phyloP scores from a whole-genome alignment of 257 asterid species.

The Ligustrum vulgare region DNA sequence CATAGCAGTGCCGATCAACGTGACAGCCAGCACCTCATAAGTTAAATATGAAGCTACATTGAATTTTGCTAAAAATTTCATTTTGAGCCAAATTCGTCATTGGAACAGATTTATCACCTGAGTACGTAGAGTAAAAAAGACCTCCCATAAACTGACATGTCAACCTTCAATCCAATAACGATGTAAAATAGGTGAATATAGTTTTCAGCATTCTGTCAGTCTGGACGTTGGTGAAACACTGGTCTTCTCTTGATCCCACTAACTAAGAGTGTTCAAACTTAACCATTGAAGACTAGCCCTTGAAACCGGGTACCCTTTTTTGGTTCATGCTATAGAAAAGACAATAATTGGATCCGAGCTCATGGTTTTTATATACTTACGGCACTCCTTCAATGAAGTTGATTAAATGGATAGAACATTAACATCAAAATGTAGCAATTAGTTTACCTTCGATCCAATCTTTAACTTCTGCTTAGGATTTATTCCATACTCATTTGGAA shows the following conservation, averaged over 20 bases:
- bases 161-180: constrained; percentile 14
- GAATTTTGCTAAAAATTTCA: background rate
- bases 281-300: too few species aligned
- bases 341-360: background rate
- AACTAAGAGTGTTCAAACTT: too few species aligned
- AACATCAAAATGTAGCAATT: background rate
- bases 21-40: background rate
- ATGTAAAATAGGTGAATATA: background rate
- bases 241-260: constrained; percentile 11
- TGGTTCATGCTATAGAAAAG: constrained; percentile 1
- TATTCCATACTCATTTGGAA: constrained; percentile 94
- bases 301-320: too few species aligned
- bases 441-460: constrained; percentile 85
- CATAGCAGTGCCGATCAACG: background rate
- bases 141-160: background rate
- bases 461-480: constrained; percentile 82
- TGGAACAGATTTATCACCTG: background rate
- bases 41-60: background rate
- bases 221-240: background rate
- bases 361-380: background rate
- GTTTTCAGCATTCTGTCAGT: background rate
- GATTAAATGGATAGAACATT: constrained; percentile 1
- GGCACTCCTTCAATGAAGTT: constrained; percentile 11
- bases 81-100: background rate
- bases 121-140: constrained; percentile 1